phyloP scores from a whole-genome alignment of 768 basidiomycete genomes.

The Trametes meyenii region DNA sequence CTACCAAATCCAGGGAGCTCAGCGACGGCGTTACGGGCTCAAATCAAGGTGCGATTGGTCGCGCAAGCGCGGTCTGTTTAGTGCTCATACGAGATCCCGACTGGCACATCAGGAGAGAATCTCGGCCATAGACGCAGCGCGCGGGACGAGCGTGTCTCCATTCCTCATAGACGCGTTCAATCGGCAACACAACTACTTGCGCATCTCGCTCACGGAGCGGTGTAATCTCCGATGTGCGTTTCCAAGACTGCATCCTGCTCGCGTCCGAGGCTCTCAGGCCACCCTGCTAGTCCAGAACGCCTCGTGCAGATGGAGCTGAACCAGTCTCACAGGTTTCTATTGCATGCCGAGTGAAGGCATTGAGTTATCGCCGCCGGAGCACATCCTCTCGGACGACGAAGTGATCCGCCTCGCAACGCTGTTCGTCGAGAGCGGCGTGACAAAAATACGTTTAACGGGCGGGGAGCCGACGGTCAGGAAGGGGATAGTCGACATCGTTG shows the following conservation, averaged over 20 bases:
- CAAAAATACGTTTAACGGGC: constrained; percentile 86
- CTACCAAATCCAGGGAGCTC: neutral
- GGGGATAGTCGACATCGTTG: constrained; percentile 68
- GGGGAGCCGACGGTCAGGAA: constrained; percentile 87
- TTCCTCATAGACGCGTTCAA: constrained; percentile 66
- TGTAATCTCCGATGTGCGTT: constrained; percentile 83
- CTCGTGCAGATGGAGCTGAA: constrained; percentile 6
- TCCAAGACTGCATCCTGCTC: neutral
- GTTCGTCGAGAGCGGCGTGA: constrained; percentile 82
- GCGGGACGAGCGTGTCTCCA: constrained; percentile 45
- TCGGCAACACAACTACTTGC: constrained; percentile 81
- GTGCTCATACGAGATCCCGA: neutral
- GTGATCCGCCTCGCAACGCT: constrained; percentile 70
- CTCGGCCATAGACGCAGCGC: constrained; percentile 50
- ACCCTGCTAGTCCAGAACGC: constrained; percentile 11
- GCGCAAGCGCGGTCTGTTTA: neutral
- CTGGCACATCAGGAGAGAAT: constrained; percentile 53
- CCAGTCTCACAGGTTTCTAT: constrained; percentile 68
- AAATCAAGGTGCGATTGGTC: constrained; percentile 11
- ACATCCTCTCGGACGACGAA: constrained; percentile 78
- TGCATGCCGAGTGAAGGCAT: constrained; percentile 88
- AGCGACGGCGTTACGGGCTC: constrained; percentile 5
- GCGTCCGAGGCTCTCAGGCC: neutral
- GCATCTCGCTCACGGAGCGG: constrained; percentile 83
- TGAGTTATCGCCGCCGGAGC: constrained; percentile 66